Conservation (phyloP, 179 eudicot species). For the Drosera spatulata region DNA sequence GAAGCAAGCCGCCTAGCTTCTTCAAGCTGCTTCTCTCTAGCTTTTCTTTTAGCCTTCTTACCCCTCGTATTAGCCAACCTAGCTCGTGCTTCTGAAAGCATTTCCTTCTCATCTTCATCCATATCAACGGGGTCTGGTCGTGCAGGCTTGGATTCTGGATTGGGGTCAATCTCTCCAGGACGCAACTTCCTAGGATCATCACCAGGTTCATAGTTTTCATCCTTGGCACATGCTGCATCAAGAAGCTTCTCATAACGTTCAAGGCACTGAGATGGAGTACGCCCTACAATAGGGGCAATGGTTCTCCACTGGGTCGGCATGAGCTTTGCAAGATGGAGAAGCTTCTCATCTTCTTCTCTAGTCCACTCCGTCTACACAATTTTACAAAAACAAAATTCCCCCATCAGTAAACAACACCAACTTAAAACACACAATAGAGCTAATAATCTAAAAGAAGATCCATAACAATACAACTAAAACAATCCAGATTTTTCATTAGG, state of each 20-base stretch:
- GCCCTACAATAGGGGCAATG: slow-evolving; percentile 97
- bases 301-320: slow-evolving; percentile 99
- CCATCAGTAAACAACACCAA: neutral
- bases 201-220: slow-evolving; percentile 85
- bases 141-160: slow-evolving; percentile 98
- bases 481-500: no score
- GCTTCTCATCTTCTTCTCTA: slow-evolving; percentile 94
- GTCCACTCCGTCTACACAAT: slow-evolving; percentile 93
- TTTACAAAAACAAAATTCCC: neutral
- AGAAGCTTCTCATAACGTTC: slow-evolving; percentile 97
- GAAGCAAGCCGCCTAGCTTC: slow-evolving; percentile 99
- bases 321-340: slow-evolving; percentile 94
- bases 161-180: slow-evolving; percentile 98
- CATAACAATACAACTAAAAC: no score
- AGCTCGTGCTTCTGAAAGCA: slow-evolving; percentile 99
- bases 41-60: slow-evolving; percentile 97
- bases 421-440: no score
- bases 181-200: slow-evolving; percentile 95
- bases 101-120: slow-evolving; percentile 99
- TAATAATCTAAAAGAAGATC: no score
- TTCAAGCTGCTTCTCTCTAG: slow-evolving; percentile 99
- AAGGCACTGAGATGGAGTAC: slow-evolving; percentile 98
- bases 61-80: slow-evolving; percentile 94
- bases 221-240: slow-evolving; percentile 96
- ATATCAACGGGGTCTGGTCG: slow-evolving; percentile 99